phyloP scores from a whole-genome alignment of 257 asterid genomes.

The Paulownia fortunei region DNA sequence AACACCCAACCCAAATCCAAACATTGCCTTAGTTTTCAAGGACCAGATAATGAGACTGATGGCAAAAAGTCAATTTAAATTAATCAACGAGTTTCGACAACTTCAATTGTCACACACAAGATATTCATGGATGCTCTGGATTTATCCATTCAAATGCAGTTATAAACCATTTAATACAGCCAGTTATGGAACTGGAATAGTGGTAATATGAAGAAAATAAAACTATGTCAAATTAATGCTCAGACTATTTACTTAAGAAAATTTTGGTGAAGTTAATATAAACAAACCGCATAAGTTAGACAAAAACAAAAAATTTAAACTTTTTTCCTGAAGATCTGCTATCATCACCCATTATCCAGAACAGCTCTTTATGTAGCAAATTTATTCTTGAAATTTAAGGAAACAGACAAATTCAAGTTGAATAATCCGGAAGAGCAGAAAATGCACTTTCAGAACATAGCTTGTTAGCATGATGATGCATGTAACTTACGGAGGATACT shows the following conservation, averaged over 20 bases:
- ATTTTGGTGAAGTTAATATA: background rate
- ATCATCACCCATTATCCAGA: slow-evolving; percentile 4
- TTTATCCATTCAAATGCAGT: slow-evolving; percentile 8
- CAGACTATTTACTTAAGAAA: background rate
- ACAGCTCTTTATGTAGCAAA: background rate
- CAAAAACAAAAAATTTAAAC: background rate
- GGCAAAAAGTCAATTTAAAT: background rate
- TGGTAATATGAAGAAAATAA: background rate
- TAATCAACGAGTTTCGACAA: background rate
- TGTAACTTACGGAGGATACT: slow-evolving; percentile 7
- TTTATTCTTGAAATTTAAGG: background rate
- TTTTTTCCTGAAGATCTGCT: background rate
- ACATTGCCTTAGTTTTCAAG: background rate
- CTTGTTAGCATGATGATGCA: background rate
- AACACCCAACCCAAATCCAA: background rate
- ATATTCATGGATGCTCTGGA: background rate
- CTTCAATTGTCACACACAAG: background rate
- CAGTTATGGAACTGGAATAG: background rate
- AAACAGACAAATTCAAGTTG: background rate
- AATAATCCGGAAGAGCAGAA: too few relatives aligned
- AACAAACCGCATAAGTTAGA: background rate
- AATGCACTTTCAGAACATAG: background rate
- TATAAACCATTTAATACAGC: background rate
- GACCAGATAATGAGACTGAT: slow-evolving; percentile 1
- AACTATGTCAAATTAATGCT: background rate